Evolutionary conservation across 495 filamentous ascomycete species (phyloP), one percentile per base, ranked within the genome.

Genomic region (Lentithecium fluviatile): DNA sequence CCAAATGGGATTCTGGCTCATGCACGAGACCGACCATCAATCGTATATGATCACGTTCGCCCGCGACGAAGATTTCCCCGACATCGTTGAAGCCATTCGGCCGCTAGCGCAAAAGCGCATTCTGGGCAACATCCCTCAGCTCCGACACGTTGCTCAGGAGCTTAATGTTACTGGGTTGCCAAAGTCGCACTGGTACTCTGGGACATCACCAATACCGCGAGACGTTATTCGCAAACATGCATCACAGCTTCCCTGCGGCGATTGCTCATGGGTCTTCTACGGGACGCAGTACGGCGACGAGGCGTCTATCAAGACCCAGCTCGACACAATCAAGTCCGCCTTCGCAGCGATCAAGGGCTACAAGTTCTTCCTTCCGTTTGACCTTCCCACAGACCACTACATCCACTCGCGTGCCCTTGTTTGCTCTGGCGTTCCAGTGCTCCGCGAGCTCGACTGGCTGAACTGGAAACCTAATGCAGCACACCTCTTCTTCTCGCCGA

Each of bases 1-100:
- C 0, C 83, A 85, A 69, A 80, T 86, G 77, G 81, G 82, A 8
- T 73, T 85, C 49, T 78, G 77, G 74, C 62, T 81, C 19, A 82
- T 83, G 80, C 81, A 80, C 2, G 78, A 79, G 19, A 74, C 74
- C 0, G 75, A 70, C 0, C 75, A 81, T 63, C 79, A 82, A 59
- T 68, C 73, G 1, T 77, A 80, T 72, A 74, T 78, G 70, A 77
- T 83, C 71, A 80, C 80, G 2, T 79, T 84, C 59, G 75, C 72
- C 0, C 68, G 69, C 6, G 81, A 83, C 32, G 74, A 78, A 1
- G 82, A 84, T 56, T 76, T 85, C 17, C 71, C 69, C 2, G 72
- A 75, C 6, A 74, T 78, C 62, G 71, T 83, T 19, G 82, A 83
- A n/a, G 74, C 77, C 55, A 81, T 83, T 51, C 71, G 78, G 0